phyloP scores from a whole-genome alignment of 2,329 filamentous ascomycete species.

The Penicillium corylophilum region DNA sequence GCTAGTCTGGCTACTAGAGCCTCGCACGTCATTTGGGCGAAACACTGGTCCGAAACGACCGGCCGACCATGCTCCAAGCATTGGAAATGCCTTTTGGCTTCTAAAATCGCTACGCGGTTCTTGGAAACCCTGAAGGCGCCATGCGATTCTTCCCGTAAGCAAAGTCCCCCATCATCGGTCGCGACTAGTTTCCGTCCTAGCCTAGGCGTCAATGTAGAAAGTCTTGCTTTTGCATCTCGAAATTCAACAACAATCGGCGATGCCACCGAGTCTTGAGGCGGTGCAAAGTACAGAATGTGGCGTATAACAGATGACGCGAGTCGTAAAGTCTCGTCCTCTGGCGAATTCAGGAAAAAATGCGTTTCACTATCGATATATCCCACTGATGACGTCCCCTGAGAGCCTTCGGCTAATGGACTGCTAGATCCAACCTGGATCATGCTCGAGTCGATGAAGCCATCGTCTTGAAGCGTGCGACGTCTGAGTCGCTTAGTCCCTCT shows the following conservation, averaged over 20 bases:
- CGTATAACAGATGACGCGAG: constrained; percentile 11
- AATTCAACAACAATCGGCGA: constrained; percentile 8
- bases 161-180: constrained; percentile 10
- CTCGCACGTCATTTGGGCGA: constrained; percentile 17
- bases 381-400: constrained; percentile 1
- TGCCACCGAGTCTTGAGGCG: neutral
- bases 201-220: neutral
- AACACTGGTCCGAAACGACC: constrained; percentile 12
- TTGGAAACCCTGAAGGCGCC: constrained; percentile 3
- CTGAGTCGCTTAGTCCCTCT: constrained; percentile 3
- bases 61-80: constrained; percentile 13
- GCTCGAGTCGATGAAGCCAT: constrained; percentile 4
- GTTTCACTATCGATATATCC: constrained; percentile 8
- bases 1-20: constrained; percentile 12
- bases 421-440: constrained; percentile 8
- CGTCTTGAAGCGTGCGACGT: constrained; percentile 1
- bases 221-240: constrained; percentile 9
- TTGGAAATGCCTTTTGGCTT: constrained; percentile 16
- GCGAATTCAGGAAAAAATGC: neutral
- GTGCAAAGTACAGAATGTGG: constrained; percentile 9
- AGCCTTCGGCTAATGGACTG: constrained; percentile 3
- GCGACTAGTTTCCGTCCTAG: constrained; percentile 2
- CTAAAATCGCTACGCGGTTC: constrained; percentile 13
- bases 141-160: neutral
- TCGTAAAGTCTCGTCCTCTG: constrained; percentile 11